Conservation (phyloP, 2,329 filamentous ascomycete species). For the Camillea tinctor region DNA sequence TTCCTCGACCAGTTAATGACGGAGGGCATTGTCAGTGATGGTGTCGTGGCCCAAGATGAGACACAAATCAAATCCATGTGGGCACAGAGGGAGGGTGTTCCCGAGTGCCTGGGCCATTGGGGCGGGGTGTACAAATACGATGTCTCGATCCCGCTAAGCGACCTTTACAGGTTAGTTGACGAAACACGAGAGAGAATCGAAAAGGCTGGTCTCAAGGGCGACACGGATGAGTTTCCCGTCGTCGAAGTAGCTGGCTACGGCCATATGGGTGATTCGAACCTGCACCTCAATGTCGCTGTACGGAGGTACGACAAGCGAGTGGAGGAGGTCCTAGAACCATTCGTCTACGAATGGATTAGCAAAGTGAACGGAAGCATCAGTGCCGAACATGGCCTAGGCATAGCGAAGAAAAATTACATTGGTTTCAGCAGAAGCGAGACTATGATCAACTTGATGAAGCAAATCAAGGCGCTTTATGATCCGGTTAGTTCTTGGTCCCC, state of each 20-base stretch:
- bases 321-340: conserved; percentile 86
- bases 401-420: conserved; percentile 95
- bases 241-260: conserved; percentile 93
- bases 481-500: conserved; percentile 61
- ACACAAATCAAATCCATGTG: conserved; percentile 84
- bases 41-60: conserved; percentile 89
- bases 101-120: conserved; percentile 83
- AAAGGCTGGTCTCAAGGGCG: conserved; percentile 73
- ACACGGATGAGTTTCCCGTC: conserved; percentile 73
- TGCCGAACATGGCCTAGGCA: conserved; percentile 89
- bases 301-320: conserved; percentile 82
- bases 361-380: conserved; percentile 89
- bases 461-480: conserved; percentile 91
- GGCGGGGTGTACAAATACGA: conserved; percentile 99
- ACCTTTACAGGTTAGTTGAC: conserved; percentile 87
- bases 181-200: conserved; percentile 74
- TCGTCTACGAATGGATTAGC: conserved; percentile 95
- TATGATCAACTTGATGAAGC: conserved; percentile 89
- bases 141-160: conserved; percentile 83
- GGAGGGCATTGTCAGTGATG: conserved; percentile 81
- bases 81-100: conserved; percentile 90
- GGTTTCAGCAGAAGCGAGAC: conserved; percentile 87
- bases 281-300: conserved; percentile 88
- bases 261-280: conserved; percentile 95
- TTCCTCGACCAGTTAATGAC: conserved; percentile 94